These are phyloP conservation scores for Flammula alnicola DNA, from an alignment of 1,284 basidiomycete genomes.

Conservation along the genomic window DNA sequence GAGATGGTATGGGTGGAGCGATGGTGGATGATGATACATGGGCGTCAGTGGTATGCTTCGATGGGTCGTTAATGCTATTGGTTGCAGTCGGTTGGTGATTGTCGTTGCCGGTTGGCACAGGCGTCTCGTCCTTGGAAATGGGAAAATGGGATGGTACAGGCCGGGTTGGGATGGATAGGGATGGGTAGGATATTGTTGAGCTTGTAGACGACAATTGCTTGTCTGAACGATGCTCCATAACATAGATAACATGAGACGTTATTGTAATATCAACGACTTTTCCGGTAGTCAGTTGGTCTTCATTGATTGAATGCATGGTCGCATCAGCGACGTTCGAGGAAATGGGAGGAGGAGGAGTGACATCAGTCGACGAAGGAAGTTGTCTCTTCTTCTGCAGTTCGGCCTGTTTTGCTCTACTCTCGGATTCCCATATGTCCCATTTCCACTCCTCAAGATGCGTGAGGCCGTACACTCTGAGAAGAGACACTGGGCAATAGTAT, in stretches of 20 bases:
- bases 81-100: not conserved
- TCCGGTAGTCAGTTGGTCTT: not conserved
- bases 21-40: slow-evolving; percentile 19
- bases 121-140: not conserved
- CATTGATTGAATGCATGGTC: not conserved
- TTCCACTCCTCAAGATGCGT: slow-evolving; percentile 98
- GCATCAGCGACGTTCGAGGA: slow-evolving; percentile 1
- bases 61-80: slow-evolving; percentile 3
- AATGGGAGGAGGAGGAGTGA: slow-evolving; percentile 1
- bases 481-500: slow-evolving; percentile 94
- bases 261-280: not conserved
- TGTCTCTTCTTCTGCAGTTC: slow-evolving; percentile 27
- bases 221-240: not conserved
- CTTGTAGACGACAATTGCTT: not conserved
- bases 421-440: slow-evolving; percentile 80
- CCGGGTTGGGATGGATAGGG: not conserved
- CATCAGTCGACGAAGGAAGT: slow-evolving; percentile 10
- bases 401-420: slow-evolving; percentile 55
- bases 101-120: not conserved
- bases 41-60: slow-evolving; percentile 22
- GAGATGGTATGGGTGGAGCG: slow-evolving; percentile 11
- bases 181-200: not conserved
- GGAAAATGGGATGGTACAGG: not conserved
- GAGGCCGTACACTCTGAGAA: slow-evolving; percentile 93
- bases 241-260: not conserved